Evolutionary conservation across 306 rosid species (phyloP).

Genomic region (Senna tora): DNA sequence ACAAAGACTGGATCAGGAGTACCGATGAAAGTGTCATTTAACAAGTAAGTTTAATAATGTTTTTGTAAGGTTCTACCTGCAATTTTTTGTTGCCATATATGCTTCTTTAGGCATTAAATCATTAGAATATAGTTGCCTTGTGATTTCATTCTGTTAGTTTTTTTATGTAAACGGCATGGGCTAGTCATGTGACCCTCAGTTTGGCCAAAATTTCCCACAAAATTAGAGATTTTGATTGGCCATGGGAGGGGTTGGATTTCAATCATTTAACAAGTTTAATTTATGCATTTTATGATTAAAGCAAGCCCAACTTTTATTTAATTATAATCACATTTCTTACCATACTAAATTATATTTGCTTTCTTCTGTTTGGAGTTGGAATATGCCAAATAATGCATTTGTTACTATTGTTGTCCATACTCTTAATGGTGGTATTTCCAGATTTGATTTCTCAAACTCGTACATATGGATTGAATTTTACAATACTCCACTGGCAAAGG

Average conservation of each 20-base stretch:
- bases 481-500: conserved; percentile 81
- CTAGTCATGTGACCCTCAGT: too few species aligned
- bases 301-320: conserved; percentile 9
- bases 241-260: too few species aligned
- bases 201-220: too few species aligned
- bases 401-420: conserved; percentile 24
- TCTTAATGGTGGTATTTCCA: conserved; percentile 43
- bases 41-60: conserved; percentile 60
- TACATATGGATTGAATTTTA: conserved; percentile 89
- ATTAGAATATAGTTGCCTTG: neutral
- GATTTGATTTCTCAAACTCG: conserved; percentile 83
- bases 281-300: too few species aligned
- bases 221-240: too few species aligned
- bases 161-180: too few species aligned
- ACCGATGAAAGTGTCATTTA: conserved; percentile 74
- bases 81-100: conserved; percentile 16
- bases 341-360: too few species aligned
- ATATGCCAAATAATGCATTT: conserved; percentile 15
- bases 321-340: neutral
- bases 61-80: conserved; percentile 1
- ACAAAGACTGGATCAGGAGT: conserved; percentile 78
- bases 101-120: conserved; percentile 6
- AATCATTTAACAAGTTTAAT: too few species aligned
- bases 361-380: conserved; percentile 14
- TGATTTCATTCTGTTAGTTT: too few species aligned